Evolutionary conservation across 2,329 filamentous ascomycete genomes (phyloP).

Genomic region (Thelonectria rubi): DNA sequence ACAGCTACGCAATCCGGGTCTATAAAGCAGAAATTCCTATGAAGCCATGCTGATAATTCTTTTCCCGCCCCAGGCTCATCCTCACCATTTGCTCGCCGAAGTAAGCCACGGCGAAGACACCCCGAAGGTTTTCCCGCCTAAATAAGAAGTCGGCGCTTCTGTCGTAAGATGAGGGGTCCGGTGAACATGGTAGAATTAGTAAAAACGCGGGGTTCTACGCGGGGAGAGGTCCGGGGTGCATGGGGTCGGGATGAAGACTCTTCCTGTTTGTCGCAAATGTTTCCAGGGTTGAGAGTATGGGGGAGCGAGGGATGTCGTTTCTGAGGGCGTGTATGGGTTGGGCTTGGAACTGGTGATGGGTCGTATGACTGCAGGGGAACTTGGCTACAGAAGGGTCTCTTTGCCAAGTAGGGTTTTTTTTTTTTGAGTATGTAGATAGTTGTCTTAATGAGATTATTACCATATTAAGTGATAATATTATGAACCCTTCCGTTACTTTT

Average conservation of each 20-base stretch:
- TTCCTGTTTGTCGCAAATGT: neutral
- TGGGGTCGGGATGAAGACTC: neutral
- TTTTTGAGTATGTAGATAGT: too few relatives aligned
- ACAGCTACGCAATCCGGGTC: too few relatives aligned
- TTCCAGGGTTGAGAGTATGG: too few relatives aligned
- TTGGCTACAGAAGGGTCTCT: too few relatives aligned
- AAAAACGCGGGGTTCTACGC: constrained; percentile 9
- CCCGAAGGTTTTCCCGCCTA: neutral
- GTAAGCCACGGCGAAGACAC: neutral
- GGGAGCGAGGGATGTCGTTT: too few relatives aligned
- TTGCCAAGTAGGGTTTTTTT: too few relatives aligned
- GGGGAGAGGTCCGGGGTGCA: neutral
- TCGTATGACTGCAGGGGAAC: too few relatives aligned
- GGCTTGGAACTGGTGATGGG: too few relatives aligned
- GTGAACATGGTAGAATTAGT: neutral
- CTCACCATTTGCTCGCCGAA: neutral
- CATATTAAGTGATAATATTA: too few relatives aligned
- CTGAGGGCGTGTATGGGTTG: too few relatives aligned
- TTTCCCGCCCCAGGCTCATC: neutral
- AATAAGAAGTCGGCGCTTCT: neutral
- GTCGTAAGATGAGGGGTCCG: constrained; percentile 6
- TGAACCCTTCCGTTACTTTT: too few relatives aligned
- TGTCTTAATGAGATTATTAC: too few relatives aligned
- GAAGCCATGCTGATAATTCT: constrained; percentile 3
- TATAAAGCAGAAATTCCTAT: neutral